These are phyloP conservation scores for Rhodotorula sp. DNA, from an alignment of 1,284 basidiomycete genomes.

Conservation along the genomic window DNA sequence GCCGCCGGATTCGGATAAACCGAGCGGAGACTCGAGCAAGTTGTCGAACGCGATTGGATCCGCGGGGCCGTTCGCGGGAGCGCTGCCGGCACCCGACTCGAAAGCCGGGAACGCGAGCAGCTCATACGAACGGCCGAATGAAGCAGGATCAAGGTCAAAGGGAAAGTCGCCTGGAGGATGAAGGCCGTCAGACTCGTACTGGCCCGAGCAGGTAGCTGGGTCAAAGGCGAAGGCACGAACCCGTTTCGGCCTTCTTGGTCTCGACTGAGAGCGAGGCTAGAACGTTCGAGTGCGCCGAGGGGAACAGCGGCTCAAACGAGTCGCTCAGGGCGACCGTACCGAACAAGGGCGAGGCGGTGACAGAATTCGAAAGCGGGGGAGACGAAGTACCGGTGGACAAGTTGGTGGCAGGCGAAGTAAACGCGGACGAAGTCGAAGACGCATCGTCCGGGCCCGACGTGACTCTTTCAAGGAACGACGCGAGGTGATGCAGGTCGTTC, in stretches of 20 bases:
- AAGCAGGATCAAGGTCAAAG: slow-evolving; percentile 18
- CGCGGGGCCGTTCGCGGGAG: not conserved
- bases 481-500: slow-evolving; percentile 14
- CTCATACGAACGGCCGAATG: not conserved
- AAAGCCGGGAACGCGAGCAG: slow-evolving; percentile 17
- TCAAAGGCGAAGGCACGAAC: slow-evolving; percentile 1
- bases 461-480: slow-evolving; percentile 14
- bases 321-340: not conserved
- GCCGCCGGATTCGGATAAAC: not conserved
- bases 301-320: slow-evolving; percentile 10
- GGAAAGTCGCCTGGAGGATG: slow-evolving; percentile 16
- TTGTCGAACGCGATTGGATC: slow-evolving; percentile 16
- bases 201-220: too few species aligned
- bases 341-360: not conserved
- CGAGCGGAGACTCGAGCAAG: slow-evolving; percentile 32
- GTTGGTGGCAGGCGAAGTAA: not conserved
- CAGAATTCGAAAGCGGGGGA: slow-evolving; percentile 6
- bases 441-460: slow-evolving; percentile 4
- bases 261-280: not conserved
- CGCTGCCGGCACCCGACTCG: not conserved
- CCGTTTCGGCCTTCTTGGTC: slow-evolving; percentile 21
- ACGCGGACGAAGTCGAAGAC: slow-evolving; percentile 4
- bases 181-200: not conserved
- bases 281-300: not conserved
- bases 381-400: slow-evolving; percentile 8